Base-by-base conservation (phyloP, 192 early-diverging fungal genomes). In the Phycomyces nitens region DNA sequence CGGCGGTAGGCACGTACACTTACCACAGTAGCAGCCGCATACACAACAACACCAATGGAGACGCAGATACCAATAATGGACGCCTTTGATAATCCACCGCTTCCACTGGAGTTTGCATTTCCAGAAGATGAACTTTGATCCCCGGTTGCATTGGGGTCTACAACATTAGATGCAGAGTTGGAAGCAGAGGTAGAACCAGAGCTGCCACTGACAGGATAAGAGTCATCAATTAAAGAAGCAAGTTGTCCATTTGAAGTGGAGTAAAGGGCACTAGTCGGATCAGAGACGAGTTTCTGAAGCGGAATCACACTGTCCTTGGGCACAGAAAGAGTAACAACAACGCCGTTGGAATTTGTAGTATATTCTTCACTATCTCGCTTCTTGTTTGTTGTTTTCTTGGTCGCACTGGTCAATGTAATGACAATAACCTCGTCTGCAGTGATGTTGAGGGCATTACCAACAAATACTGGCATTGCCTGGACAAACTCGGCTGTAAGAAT, bases 11-110 rank as follows among this genome's bases (percentile, higher is more conserved):
- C 54, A 8, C 66, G 58, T 38, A 78, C 60, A 54, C 66, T 70
- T 5, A 72, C 53, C 0, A 65, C 64, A 10, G 77, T 78, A 29
- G 71, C 57, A 21, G 74, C 69, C 9, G 72, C 77, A 43, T 78
- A 78, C 11, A 78, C 54, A 10, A 65, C 27, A 10, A 66, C 62
- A 52, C 65, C 70, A 1, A 63, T 59, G 11, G 53, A 65, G 1
- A 78, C 73, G 12, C 62, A 66, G 11, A 75, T 56, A 42, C 73
- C 77, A 50, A 78, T 72, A 9, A 78, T 55, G 5, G 64, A 26
- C 18, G 38, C 70, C 10, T 41, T 53, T 20, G 67, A 60, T n/a
- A 69, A 26, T 49, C 68, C 64, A 20, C 38, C 21, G 42, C 50
- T 51, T 12, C 55, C 49, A 16, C 16, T 49, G n/a, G 24, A 22